Base-by-base conservation (phyloP, 2,329 filamentous ascomycete genomes). In the Talaromyces sp. region DNA sequence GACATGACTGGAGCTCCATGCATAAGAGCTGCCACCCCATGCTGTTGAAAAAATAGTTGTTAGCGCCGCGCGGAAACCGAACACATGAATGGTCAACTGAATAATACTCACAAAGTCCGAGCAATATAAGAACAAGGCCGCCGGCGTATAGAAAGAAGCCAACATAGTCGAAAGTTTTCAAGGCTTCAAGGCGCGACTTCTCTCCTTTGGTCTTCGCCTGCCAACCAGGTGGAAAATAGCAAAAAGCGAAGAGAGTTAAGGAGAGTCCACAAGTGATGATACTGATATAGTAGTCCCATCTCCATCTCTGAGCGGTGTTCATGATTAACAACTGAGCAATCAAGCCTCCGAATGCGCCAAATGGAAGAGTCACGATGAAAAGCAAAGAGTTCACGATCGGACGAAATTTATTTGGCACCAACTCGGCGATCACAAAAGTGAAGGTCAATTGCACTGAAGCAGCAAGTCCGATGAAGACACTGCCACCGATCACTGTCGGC, bases 251-350 rank as follows among this genome's bases (percentile, higher is more conserved):
- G 10, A 39, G 27, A 10, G 56, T 55, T 27, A 47, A 24, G 47
- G 51, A 51, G 19, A 50, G 78, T 14, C 67, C 69, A 32, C 69
- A 72, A 51, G 77, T 67, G 47, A 80, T 77, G 57, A 77, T 76
- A 50, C 74, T 75, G 3, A 82, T 58, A 57, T 78, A 81, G 62
- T 78, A 83, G 50, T 67, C 74, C 77, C 78, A 80, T 37, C 80
- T 70, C 79, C 80, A 82, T 16, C 69, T 65, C 3, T 70, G 61
- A 3, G 57, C 63, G 1, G 78, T 80, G 44, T 77, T 69, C 20
- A 70, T 52, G 50, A 78, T 74, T 32, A 81, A 70, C 3, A 68
- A 64, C n/a, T 75, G 68, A 2, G 78, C 78, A 49, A 82, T 77
- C 39, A 80, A 65, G 16, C 77, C 76, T 0, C 78, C 80, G 27